phyloP scores from a whole-genome alignment of 768 basidiomycete genomes.

The Podaxis sp. region DNA sequence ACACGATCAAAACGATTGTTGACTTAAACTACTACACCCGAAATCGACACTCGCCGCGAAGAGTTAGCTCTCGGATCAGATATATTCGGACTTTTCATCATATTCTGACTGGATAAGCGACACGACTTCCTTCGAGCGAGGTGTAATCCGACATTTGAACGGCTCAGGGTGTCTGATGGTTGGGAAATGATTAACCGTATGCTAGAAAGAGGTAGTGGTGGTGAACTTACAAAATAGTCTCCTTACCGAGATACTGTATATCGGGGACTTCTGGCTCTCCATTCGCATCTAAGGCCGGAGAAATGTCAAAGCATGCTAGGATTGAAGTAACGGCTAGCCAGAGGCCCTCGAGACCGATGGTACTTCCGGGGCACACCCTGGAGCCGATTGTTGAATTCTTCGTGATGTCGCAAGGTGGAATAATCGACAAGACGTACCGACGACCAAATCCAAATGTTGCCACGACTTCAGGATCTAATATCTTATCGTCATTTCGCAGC shows the following conservation, averaged over 20 bases:
- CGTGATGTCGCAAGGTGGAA: background rate
- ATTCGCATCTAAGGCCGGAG: background rate
- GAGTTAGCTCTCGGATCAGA: background rate
- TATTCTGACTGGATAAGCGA: background rate
- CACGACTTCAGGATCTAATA: constrained; percentile 7
- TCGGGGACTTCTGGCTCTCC: background rate
- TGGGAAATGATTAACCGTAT: background rate
- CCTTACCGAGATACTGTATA: background rate
- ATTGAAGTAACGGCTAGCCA: constrained; percentile 3
- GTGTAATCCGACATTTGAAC: background rate
- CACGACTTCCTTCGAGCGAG: background rate
- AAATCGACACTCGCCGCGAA: no score
- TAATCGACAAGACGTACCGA: background rate
- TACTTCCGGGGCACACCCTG: background rate
- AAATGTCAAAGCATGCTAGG: background rate
- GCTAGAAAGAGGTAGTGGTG: background rate
- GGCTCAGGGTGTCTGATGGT: background rate
- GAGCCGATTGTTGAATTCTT: background rate
- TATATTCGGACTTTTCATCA: background rate
- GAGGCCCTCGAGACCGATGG: background rate
- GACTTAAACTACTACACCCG: no score
- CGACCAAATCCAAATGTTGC: constrained; percentile 18
- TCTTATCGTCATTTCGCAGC: background rate
- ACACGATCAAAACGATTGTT: no score
- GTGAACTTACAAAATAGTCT: constrained; percentile 1